A percentile compares a stretch with the other conserved stretches of the same genome.
These are phyloP conservation scores for Lithospermum erythrorhizon DNA, from an alignment of 257 asterid species.

Conservation along the genomic window DNA sequence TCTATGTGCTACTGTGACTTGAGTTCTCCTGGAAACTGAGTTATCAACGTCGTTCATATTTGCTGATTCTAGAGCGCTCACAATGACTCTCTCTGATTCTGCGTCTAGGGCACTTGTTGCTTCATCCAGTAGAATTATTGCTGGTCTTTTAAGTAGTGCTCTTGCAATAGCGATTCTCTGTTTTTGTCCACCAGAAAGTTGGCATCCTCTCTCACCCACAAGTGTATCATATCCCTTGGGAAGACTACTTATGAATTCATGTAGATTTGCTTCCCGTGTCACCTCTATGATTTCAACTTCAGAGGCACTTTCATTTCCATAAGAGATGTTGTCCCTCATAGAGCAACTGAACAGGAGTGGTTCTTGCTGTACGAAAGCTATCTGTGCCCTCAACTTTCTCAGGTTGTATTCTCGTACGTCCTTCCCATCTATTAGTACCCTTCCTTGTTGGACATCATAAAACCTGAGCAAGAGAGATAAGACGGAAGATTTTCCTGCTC, in stretches of 20 bases:
- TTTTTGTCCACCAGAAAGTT: constrained; percentile 80
- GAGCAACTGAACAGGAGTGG: constrained; percentile 68
- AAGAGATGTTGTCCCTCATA: constrained; percentile 54
- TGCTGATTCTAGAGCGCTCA: constrained; percentile 40
- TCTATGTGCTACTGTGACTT: constrained; percentile 62
- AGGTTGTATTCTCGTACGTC: constrained; percentile 38
- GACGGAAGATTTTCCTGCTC: constrained; percentile 64
- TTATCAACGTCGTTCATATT: constrained; percentile 12
- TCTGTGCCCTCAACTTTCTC: constrained; percentile 36
- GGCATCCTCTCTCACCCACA: constrained; percentile 76
- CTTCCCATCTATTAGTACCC: constrained; percentile 43
- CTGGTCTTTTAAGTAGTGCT: constrained; percentile 56
- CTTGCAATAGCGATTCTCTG: constrained; percentile 68
- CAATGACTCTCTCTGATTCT: constrained; percentile 59
- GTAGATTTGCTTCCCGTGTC: constrained; percentile 54
- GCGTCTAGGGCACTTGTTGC: constrained; percentile 86
- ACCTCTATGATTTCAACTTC: constrained; percentile 60
- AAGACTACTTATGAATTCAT: constrained; percentile 54
- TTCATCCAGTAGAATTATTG: constrained; percentile 62
- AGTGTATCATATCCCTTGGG: constrained; percentile 53
- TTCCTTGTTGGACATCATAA: constrained; percentile 45
- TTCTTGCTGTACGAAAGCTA: constrained; percentile 77
- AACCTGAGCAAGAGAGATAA: constrained; percentile 62
- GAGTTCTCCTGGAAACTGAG: constrained; percentile 27
- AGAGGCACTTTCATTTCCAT: constrained; percentile 58